Evolutionary conservation across 495 filamentous ascomycete species (phyloP), one percentile per base, ranked within the genome.

Genomic region (Annulohypoxylon bovei): DNA sequence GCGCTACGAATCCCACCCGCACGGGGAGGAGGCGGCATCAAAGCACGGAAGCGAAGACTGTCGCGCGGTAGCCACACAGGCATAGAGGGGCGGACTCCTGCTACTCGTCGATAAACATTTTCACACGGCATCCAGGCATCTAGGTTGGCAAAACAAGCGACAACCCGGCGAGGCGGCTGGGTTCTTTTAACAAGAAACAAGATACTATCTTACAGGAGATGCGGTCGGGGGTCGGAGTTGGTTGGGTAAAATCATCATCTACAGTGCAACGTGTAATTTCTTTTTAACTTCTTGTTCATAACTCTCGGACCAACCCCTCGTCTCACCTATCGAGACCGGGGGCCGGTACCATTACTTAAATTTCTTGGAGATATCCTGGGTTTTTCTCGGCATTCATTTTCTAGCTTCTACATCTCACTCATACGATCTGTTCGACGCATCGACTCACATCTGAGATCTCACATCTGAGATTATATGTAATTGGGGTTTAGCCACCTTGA

Each of bases 301-400:
- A 59, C 49, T 18, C 30, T 64, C 40, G 25, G 49, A 25, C 44
- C 14, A 52, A 46, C 30, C n/a, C 27, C 22, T 14, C 0, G 1
- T 28, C 35, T 46, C n/a, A 46, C 42, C 23, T 46, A 20, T 32
- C 37, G 16, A 47, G 49, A 49, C 60, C 25, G 37, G 35, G 32
- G 44, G 40, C 28, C 16, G 16, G 59, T 27, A 39, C 28, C 53
- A 61, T 67, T 28, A 50, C 46, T 50, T 57, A 61, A 67, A 53
- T 57, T 72, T 66, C 42, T 67, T 67, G 58, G 69, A 72, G 69
- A 72, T 72, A 72, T 67, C 69, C 63, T 58, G 52, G 63, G 42
- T 60, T 55, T 54, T 50, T 40, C 20, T 35, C 14, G 52, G 32
- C 52, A 55, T 55, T 23, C n/a, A 16, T 40, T 50, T 40, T 50